phyloP scores from a whole-genome alignment of 805 yeast species.

The Alloascoidea hylecoeti region DNA sequence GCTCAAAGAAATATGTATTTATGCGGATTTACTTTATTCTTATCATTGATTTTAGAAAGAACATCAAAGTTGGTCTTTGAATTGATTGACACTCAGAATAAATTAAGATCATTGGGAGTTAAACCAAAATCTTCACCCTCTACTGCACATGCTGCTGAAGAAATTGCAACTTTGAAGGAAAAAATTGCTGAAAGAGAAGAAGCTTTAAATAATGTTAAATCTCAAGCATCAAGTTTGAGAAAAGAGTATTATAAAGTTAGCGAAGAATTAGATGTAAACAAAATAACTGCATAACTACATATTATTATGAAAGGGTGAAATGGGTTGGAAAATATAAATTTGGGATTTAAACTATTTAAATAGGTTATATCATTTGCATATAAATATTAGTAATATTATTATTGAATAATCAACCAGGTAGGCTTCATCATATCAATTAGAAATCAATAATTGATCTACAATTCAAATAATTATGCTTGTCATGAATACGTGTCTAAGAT shows the following conservation, averaged over 20 bases:
- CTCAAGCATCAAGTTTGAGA: conserved; percentile 54
- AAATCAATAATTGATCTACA: no score
- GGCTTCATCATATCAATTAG: no score
- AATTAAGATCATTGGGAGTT: conserved; percentile 19
- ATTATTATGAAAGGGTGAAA: no score
- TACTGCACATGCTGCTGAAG: conserved; percentile 17
- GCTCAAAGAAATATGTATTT: conserved; percentile 94
- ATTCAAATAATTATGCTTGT: no score
- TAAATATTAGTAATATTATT: no score
- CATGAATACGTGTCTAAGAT: no score
- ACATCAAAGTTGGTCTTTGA: conserved; percentile 73
- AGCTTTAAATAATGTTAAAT: conserved; percentile 54
- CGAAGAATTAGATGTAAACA: conserved; percentile 19
- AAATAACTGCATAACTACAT: no score
- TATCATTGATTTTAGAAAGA: conserved; percentile 74
- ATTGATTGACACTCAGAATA: conserved; percentile 46
- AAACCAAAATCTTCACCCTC: conserved; percentile 14
- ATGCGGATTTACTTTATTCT: conserved; percentile 88
- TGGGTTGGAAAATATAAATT: no score
- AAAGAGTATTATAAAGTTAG: conserved; percentile 42
- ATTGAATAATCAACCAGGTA: no score
- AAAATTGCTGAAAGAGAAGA: conserved; percentile 44
- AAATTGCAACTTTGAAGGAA: conserved; percentile 31
- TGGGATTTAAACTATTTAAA: no score
- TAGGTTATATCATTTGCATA: no score